Base-by-base conservation (phyloP, 2,329 filamentous ascomycete genomes). In the Helotiales sp. region DNA sequence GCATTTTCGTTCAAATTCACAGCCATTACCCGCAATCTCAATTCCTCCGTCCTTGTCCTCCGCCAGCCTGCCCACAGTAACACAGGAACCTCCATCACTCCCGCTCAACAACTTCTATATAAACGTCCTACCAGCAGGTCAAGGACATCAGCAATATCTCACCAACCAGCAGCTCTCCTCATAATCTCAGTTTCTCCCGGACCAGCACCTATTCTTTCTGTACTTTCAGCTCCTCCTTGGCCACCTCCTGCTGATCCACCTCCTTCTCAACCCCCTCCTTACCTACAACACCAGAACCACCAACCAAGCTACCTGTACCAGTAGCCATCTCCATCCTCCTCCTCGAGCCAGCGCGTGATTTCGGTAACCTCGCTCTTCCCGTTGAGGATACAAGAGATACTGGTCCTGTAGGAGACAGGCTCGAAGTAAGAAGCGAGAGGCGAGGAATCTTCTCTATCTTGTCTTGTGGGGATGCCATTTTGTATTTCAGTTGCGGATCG, bases 11-110 rank as follows among this genome's bases (percentile, higher is more conserved):
- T 71, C 33, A 71, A 67, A 64, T 78, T 74, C 10, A 81, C 71
- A 3, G 77, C 77, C 10, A 73, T 69, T 13, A 73, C 69, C 7
- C 75, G 68, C 8, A 79, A 65, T 24, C 74, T 63, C 50, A 81
- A 65, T 40, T 72, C 72, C 63, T 77, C 71, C 4, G 75, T 73
- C 59, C 79, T 75, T 1, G 79, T 77, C 4, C 66, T 66, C 54
- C 79, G 73, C 5, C 79, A 79, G 59, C 81, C 71, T 8, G 78
- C 78, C 78, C 78, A 81, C 42, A 81, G 70, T 13, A 81, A 63
- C 66, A 81, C 79, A 63, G 79, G 79, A 52, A 78, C 73, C 55
- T 76, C 73, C 50, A 78, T 59, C 53, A 75, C 19, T 72, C 70
- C 12, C 76, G 77, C 51, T 77, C 76, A n/a, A n/a, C n/a, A n/a